phyloP scores from a whole-genome alignment of 2,329 filamentous ascomycete genomes.

The Trichoderma sp. region DNA sequence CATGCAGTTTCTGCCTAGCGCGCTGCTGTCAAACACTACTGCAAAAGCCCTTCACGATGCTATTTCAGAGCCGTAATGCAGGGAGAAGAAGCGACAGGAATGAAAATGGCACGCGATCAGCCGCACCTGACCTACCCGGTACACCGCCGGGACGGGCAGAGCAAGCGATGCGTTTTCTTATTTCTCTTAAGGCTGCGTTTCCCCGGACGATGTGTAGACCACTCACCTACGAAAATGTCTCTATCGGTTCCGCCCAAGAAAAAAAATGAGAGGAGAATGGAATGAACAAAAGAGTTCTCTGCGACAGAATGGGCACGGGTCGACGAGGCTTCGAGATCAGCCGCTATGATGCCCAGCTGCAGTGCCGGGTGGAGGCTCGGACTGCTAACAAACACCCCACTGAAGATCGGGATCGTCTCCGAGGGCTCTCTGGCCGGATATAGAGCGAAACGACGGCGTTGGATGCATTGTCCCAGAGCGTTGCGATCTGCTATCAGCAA shows the following conservation, averaged over 20 bases:
- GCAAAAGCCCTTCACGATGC: background rate
- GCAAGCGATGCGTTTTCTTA: background rate
- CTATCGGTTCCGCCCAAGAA: background rate
- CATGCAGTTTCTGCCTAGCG: background rate
- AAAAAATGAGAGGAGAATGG: background rate
- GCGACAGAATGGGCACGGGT: background rate
- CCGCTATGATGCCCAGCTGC: constrained; percentile 21
- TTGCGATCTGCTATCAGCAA: background rate
- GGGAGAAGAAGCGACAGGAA: constrained; percentile 4
- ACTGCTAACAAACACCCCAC: background rate
- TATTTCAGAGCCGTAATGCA: background rate
- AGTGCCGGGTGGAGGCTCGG: constrained; percentile 16
- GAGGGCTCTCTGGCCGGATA: background rate
- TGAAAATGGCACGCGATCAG: constrained; percentile 1
- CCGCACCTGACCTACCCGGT: constrained; percentile 9
- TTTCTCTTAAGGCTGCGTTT: background rate
- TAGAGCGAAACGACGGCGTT: background rate
- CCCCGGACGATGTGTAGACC: background rate
- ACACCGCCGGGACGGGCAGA: background rate
- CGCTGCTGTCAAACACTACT: background rate
- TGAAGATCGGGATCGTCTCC: constrained; percentile 15
- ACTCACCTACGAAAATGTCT: background rate
- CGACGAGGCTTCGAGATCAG: background rate
- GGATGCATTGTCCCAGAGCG: background rate
- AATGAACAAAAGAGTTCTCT: background rate